Percentiles rank a stretch among this genome's conserved stretches.
phyloP scores from a whole-genome alignment of 108 stramenopile genomes.

The Schizochytrium sp. region DNA sequence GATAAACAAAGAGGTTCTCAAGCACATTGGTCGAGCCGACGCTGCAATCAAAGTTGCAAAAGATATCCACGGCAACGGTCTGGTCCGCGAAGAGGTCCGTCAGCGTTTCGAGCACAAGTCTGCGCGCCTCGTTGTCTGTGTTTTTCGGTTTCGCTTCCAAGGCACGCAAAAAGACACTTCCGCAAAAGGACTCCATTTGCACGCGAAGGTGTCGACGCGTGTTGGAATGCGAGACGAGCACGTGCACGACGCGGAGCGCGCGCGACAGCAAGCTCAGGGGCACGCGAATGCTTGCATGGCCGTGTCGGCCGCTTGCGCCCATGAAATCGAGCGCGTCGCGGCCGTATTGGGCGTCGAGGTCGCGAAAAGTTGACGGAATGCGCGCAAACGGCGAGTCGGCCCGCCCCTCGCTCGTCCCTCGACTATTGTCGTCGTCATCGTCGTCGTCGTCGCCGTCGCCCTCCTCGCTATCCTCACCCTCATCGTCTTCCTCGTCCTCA shows the following conservation, averaged over 20 bases:
- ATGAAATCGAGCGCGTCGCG: not conserved
- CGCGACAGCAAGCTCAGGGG: slow-evolving; percentile 62
- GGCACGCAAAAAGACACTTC: slow-evolving; percentile 69
- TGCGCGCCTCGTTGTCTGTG: slow-evolving; percentile 67
- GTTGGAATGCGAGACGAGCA: slow-evolving; percentile 82
- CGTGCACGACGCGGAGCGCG: slow-evolving; percentile 83
- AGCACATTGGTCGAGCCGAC: slow-evolving; percentile 86
- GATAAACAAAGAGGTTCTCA: slow-evolving; percentile 59
- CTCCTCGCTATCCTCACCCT: not conserved
- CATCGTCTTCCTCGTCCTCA: not conserved
- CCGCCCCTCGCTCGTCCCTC: not conserved
- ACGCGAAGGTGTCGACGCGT: slow-evolving; percentile 75
- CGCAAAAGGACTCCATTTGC: slow-evolving; percentile 89
- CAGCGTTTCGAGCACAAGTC: slow-evolving; percentile 74
- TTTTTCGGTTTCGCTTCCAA: slow-evolving; percentile 38
- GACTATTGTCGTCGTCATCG: not conserved
- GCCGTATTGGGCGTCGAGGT: not conserved
- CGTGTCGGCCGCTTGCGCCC: not conserved
- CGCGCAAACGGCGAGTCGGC: not conserved
- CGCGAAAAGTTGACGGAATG: not conserved
- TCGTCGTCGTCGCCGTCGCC: not conserved
- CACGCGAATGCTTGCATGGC: not conserved
- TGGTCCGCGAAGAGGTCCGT: slow-evolving; percentile 86
- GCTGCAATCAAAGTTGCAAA: slow-evolving; percentile 94
- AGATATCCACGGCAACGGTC: slow-evolving; percentile 77